Evolutionary conservation across 2,329 filamentous ascomycete species (phyloP).

Genomic region (Alternaria brassicicola): DNA sequence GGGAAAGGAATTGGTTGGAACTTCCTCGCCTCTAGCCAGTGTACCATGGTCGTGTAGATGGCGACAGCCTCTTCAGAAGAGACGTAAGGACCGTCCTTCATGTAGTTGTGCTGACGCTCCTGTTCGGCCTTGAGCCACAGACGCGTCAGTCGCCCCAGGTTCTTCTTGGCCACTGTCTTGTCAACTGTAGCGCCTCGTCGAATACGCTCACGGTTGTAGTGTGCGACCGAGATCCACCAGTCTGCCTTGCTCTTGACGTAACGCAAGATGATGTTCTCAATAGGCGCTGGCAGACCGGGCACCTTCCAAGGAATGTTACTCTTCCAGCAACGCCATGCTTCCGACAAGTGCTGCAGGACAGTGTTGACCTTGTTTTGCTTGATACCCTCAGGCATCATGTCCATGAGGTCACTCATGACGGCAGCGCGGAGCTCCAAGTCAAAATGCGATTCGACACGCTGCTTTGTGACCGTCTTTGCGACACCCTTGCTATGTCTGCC

Average conservation of each 20-base stretch:
- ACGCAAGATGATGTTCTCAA: slow-evolving; percentile 97
- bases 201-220: slow-evolving; percentile 98
- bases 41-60: slow-evolving; percentile 98
- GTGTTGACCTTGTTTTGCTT: slow-evolving; percentile 99
- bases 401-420: slow-evolving; percentile 98
- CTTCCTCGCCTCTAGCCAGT: slow-evolving; percentile 98
- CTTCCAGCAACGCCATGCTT: slow-evolving; percentile 99
- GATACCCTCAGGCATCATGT: slow-evolving; percentile 99
- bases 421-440: slow-evolving; percentile 96
- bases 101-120: slow-evolving; percentile 97
- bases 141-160: slow-evolving; percentile 89
- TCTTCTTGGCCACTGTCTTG: slow-evolving; percentile 99
- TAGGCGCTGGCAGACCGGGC: slow-evolving; percentile 90
- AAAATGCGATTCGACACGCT: slow-evolving; percentile 98
- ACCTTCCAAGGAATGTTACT: slow-evolving; percentile 99
- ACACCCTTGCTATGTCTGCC: slow-evolving; percentile 98
- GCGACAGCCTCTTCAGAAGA: slow-evolving; percentile 98
- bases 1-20: slow-evolving; percentile 99
- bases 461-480: slow-evolving; percentile 98
- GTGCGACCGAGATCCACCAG: slow-evolving; percentile 99
- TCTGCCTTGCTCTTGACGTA: slow-evolving; percentile 99
- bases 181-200: slow-evolving; percentile 95
- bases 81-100: slow-evolving; percentile 98
- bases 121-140: slow-evolving; percentile 98
- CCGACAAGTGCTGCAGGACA: slow-evolving; percentile 93